Evolutionary conservation across 768 basidiomycete genomes (phyloP).

Genomic region (Podaxis mareebaensis): DNA sequence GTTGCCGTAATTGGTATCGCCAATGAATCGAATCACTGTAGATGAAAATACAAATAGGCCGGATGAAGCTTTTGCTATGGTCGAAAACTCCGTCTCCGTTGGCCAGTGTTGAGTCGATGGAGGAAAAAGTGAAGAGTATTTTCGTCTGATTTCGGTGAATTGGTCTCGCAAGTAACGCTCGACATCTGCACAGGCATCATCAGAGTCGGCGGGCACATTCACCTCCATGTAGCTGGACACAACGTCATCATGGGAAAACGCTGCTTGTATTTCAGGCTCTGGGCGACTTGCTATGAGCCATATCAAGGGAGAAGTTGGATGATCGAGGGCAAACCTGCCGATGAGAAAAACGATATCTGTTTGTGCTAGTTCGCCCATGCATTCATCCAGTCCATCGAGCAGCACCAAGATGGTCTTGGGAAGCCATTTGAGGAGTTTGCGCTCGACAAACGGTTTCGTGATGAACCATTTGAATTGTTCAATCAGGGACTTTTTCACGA

Average conservation of each 20-base stretch:
- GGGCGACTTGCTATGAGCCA: slow-evolving; percentile 30
- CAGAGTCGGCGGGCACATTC: slow-evolving; percentile 9
- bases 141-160: slow-evolving; percentile 14
- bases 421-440: background rate
- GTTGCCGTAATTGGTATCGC: slow-evolving; percentile 5
- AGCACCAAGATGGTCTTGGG: slow-evolving; percentile 15
- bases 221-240: background rate
- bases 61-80: slow-evolving; percentile 22
- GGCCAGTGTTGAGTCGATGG: slow-evolving; percentile 23
- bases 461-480: slow-evolving; percentile 21
- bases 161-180: slow-evolving; percentile 17
- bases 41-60: slow-evolving; percentile 28
- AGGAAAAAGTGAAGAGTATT: background rate
- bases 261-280: slow-evolving; percentile 22
- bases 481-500: slow-evolving; percentile 12
- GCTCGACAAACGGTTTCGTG: slow-evolving; percentile 13
- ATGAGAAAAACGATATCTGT: slow-evolving; percentile 19
- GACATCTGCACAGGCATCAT: slow-evolving; percentile 21
- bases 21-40: slow-evolving; percentile 25
- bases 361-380: slow-evolving; percentile 19
- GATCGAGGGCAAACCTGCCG: background rate
- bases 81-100: slow-evolving; percentile 2
- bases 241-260: slow-evolving; percentile 9
- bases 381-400: slow-evolving; percentile 30
- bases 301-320: slow-evolving; percentile 17